Conservation (phyloP, 2,329 filamentous ascomycete species). For the Metarhizium guizhouense region DNA sequence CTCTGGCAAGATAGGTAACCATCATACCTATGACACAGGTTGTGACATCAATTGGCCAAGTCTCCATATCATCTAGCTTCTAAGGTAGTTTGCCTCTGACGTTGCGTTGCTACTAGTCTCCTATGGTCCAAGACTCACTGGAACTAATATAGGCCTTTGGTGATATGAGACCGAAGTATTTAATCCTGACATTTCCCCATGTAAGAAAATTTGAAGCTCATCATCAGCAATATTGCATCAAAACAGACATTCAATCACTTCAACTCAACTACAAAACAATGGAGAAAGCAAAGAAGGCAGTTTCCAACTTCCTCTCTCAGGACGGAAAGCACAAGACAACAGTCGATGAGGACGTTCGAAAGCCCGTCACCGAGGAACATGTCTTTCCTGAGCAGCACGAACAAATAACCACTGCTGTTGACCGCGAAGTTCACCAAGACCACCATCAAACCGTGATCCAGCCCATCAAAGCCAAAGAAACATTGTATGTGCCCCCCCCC, state of each 20-base stretch:
- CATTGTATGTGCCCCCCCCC: conserved; percentile 30
- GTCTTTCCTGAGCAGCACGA: conserved; percentile 53
- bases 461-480: conserved; percentile 37
- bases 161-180: not conserved
- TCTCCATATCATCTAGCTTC: not conserved
- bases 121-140: too few relatives aligned
- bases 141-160: not conserved
- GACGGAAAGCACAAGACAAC: conserved; percentile 61
- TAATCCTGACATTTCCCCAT: not conserved
- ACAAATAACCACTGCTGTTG: conserved; percentile 51
- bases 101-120: not conserved
- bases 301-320: conserved; percentile 50
- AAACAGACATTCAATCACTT: not conserved
- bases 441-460: conserved; percentile 65
- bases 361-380: conserved; percentile 51
- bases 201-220: not conserved
- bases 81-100: not conserved
- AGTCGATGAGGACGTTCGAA: conserved; percentile 55
- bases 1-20: not conserved
- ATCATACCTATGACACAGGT: not conserved
- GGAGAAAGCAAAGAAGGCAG: conserved; percentile 56
- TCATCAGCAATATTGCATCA: too few relatives aligned
- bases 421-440: conserved; percentile 63
- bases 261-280: conserved; percentile 25
- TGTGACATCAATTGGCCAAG: not conserved